Base-by-base conservation (phyloP, 805 yeast genomes). In the Candida nitratophila region DNA sequence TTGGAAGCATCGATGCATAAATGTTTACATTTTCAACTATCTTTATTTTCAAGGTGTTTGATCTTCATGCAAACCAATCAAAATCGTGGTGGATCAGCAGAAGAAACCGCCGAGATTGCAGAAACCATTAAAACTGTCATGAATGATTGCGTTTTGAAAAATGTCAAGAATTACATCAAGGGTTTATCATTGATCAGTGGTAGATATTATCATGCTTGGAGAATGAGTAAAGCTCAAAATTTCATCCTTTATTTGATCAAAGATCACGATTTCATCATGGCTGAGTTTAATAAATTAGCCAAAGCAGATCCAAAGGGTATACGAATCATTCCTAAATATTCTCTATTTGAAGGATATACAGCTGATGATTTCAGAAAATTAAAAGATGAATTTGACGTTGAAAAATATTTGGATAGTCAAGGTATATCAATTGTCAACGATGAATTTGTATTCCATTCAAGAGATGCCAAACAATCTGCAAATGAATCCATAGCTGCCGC, bases 171-270 rank as follows among this genome's bases (percentile, higher is more conserved):
- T 16, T 76, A 74, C 50, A 62, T 52, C 47, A 56, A 46, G 40
- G 73, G 62, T 51, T 69, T 46, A 59, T 69, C 63, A 17, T 66
- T 68, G 34, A 60, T 83, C 31, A 76, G 86, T 19, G 68, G 64
- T 22, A 70, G 78, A 49, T 83, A 81, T 55, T 79, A 77, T 46
- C 81, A 80, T 55, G 84, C 88, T 2, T 79, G 82, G 79, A 73
- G 84, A 60, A 71, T 83, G 56, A 69, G 77, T 32, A 81, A 80
- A 52, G 81, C 85, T 0, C 76, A 74, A 42, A 58, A 58, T 6
- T 70, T 65, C 38, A 52, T 79, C 19, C 49, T 71, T 12, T 63
- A 60, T 21, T 42, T 72, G 4, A 45, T 76, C 11, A 57, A 53
- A 27, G 53, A 52, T 8, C 38, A 47, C 2, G 30, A 40, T 17